Percentiles rank a stretch among this genome's conserved stretches.
Evolutionary conservation across 2,329 filamentous ascomycete species (phyloP).

Genomic region (Ophiostoma sp.): DNA sequence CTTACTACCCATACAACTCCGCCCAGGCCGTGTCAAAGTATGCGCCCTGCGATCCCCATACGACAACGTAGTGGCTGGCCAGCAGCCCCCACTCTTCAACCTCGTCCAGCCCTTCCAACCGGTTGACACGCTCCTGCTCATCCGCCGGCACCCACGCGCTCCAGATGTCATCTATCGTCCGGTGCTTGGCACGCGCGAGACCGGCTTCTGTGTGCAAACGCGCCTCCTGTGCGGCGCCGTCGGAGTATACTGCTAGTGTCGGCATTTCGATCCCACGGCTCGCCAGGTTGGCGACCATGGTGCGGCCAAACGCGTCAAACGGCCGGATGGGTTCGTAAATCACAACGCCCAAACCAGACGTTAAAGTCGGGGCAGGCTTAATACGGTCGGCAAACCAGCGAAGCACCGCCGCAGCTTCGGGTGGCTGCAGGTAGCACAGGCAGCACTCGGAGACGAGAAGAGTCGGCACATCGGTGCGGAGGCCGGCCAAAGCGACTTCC

Average conservation of each 20-base stretch:
- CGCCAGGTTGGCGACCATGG: slow-evolving; percentile 89
- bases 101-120: slow-evolving; percentile 86
- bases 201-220: slow-evolving; percentile 64
- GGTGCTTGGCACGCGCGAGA: slow-evolving; percentile 51
- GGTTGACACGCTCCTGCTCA: slow-evolving; percentile 78
- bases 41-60: slow-evolving; percentile 76
- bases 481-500: slow-evolving; percentile 40
- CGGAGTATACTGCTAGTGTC: slow-evolving; percentile 72
- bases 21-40: slow-evolving; percentile 36
- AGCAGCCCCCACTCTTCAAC: slow-evolving; percentile 91
- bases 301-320: slow-evolving; percentile 80
- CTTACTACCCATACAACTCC: slow-evolving; percentile 33
- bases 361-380: not conserved
- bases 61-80: slow-evolving; percentile 84
- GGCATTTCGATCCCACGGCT: slow-evolving; percentile 80
- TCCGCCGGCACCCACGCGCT: slow-evolving; percentile 66
- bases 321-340: slow-evolving; percentile 89
- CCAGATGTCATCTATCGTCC: slow-evolving; percentile 65
- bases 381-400: slow-evolving; percentile 61
- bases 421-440: slow-evolving; percentile 77
- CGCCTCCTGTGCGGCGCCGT: slow-evolving; percentile 65
- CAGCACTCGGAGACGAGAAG: slow-evolving; percentile 93
- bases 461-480: slow-evolving; percentile 67
- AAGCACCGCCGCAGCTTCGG: slow-evolving; percentile 64
- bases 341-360: slow-evolving; percentile 51